Evolutionary conservation across 495 filamentous ascomycete genomes (phyloP).

Genomic region (Tuber calosporum): DNA sequence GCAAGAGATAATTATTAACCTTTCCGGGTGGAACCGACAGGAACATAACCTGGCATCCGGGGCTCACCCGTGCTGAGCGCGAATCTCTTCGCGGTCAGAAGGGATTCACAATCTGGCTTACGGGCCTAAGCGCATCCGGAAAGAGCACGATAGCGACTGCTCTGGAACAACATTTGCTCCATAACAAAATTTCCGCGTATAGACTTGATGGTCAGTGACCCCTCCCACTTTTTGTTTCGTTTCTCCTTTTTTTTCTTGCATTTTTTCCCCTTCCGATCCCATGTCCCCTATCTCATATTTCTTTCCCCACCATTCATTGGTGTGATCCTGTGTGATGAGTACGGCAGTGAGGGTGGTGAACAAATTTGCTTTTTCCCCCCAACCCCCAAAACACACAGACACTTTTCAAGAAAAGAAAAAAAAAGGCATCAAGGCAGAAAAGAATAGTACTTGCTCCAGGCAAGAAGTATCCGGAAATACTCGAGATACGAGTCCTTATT

Average conservation of each 20-base stretch:
- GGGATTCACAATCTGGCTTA: conserved; percentile 96
- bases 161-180: conserved; percentile 89
- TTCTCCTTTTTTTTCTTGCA: conserved; percentile 21
- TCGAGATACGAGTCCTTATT: too few species aligned
- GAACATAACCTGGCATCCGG: conserved; percentile 97
- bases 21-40: conserved; percentile 47
- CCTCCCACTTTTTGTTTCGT: conserved; percentile 10
- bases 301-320: neutral
- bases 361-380: neutral
- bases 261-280: neutral
- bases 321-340: neutral
- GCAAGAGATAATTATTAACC: conserved; percentile 28
- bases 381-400: neutral
- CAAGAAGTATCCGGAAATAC: too few species aligned
- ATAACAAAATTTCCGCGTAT: conserved; percentile 73
- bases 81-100: conserved; percentile 68
- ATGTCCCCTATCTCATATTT: neutral
- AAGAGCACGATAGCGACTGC: conserved; percentile 95
- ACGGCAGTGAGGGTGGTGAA: neutral
- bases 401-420: neutral
- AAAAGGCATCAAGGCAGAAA: conserved; percentile 4
- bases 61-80: conserved; percentile 79
- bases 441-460: too few species aligned
- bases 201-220: conserved; percentile 62
- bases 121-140: conserved; percentile 86